phyloP scores from a whole-genome alignment of 208 protist genomes.

The Trypanosomatidae sp. region DNA sequence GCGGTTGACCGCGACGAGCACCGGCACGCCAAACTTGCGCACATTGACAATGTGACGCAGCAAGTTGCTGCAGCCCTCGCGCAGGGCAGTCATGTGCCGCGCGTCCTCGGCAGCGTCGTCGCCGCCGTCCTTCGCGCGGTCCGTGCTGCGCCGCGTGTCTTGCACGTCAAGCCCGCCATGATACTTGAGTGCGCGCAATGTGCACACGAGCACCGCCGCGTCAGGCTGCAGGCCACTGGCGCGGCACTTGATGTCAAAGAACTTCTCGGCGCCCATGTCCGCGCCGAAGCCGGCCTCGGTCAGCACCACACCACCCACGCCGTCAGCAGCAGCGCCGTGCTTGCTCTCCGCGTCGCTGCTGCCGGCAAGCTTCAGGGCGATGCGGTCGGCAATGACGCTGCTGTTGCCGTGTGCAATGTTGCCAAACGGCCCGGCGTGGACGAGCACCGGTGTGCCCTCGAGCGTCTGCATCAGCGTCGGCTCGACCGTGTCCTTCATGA shows the following conservation, averaged over 20 bases:
- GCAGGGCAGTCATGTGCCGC: conserved; percentile 89
- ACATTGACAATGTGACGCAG: conserved; percentile 90
- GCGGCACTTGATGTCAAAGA: conserved; percentile 98
- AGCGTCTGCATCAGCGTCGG: conserved; percentile 97
- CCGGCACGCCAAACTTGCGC: conserved; percentile 91
- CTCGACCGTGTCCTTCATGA: conserved; percentile 95
- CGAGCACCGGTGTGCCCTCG: conserved; percentile 92
- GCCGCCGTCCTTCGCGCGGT: too few relatives aligned
- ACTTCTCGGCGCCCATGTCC: conserved; percentile 97
- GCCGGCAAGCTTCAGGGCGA: conserved; percentile 92
- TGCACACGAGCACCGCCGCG: conserved; percentile 92
- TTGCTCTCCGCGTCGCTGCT: too few relatives aligned
- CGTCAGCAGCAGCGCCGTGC: too few relatives aligned
- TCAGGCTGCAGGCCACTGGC: conserved; percentile 87
- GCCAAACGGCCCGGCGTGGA: conserved; percentile 97
- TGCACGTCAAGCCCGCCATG: conserved; percentile 88
- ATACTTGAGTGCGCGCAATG: conserved; percentile 95
- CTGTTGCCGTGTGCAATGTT: conserved; percentile 99
- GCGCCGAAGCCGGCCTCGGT: conserved; percentile 94
- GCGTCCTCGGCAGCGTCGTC: too few relatives aligned
- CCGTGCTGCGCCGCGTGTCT: conserved; percentile 34
- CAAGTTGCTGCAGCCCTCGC: conserved; percentile 84
- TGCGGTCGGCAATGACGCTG: conserved; percentile 93
- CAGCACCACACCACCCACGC: conserved; percentile 93
- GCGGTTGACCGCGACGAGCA: conserved; percentile 94